A percentile compares a stretch with the other conserved stretches of the same genome.
These are phyloP conservation scores for Phyllosticta citriasiana DNA, from an alignment of 2,329 filamentous ascomycete genomes.

Conservation along the genomic window DNA sequence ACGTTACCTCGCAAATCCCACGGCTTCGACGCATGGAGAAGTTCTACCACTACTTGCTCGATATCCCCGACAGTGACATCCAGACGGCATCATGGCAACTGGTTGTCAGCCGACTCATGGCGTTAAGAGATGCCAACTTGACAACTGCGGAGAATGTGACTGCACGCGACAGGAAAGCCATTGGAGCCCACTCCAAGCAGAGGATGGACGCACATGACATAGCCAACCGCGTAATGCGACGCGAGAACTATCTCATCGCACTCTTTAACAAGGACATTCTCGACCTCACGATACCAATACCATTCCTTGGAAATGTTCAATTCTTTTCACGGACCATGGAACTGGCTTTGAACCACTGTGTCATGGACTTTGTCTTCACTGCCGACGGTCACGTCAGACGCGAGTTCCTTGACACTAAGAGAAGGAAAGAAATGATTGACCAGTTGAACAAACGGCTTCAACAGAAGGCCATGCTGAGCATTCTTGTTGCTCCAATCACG, in stretches of 20 bases:
- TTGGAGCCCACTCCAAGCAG: slow-evolving; percentile 84
- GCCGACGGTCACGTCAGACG: slow-evolving; percentile 71
- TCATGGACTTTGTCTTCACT: slow-evolving; percentile 92
- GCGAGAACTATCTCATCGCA: slow-evolving; percentile 94
- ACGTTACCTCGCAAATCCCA: slow-evolving; percentile 1
- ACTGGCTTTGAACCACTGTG: slow-evolving; percentile 83
- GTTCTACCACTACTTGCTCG: slow-evolving; percentile 74
- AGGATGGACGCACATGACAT: slow-evolving; percentile 94
- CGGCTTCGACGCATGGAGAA: slow-evolving; percentile 58
- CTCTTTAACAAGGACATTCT: slow-evolving; percentile 95
- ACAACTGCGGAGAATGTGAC: slow-evolving; percentile 59
- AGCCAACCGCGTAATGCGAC: slow-evolving; percentile 90
- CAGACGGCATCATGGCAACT: slow-evolving; percentile 94
- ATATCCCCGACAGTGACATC: slow-evolving; percentile 77
- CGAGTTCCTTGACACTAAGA: slow-evolving; percentile 74
- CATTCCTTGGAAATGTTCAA: slow-evolving; percentile 68
- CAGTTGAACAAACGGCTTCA: slow-evolving; percentile 68
- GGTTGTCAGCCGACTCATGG: slow-evolving; percentile 76
- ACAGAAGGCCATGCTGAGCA: slow-evolving; percentile 76
- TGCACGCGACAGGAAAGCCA: slow-evolving; percentile 48
- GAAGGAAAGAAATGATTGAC: slow-evolving; percentile 67
- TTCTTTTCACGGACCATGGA: slow-evolving; percentile 83
- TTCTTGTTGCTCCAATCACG: slow-evolving; percentile 77
- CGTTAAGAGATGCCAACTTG: slow-evolving; percentile 75
- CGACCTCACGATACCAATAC: slow-evolving; percentile 75